Conservation (phyloP, 202 grass and related monocot genomes). For the Panicum virgatum region DNA sequence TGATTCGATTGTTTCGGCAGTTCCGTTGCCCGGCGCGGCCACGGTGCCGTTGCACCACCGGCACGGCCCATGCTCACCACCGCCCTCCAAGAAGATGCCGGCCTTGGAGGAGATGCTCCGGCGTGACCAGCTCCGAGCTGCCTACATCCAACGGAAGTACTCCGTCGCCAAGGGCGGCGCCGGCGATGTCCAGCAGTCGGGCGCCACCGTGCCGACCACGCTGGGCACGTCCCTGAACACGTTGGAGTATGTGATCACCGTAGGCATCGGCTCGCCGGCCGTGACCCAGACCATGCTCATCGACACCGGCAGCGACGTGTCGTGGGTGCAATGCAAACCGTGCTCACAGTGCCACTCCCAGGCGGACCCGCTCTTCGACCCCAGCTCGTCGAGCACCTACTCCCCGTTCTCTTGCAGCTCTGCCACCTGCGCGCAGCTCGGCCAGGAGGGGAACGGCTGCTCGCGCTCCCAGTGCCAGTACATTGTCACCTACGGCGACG, state of each 20-base stretch:
- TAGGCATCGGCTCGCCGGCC: constrained; percentile 45
- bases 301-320: constrained; percentile 65
- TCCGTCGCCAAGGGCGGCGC: not conserved
- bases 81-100: constrained; percentile 20
- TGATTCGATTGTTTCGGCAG: constrained; percentile 1
- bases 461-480: constrained; percentile 37
- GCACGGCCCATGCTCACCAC: constrained; percentile 63
- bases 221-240: constrained; percentile 27
- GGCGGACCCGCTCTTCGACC: constrained; percentile 41
- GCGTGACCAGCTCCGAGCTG: constrained; percentile 53
- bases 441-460: constrained; percentile 6
- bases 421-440: constrained; percentile 9
- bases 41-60: constrained; percentile 56
- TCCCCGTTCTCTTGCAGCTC: constrained; percentile 35
- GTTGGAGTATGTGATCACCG: constrained; percentile 51
- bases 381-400: constrained; percentile 44
- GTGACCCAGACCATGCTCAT: constrained; percentile 40
- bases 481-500: constrained; percentile 37
- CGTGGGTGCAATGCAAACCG: constrained; percentile 62
- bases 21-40: constrained; percentile 16
- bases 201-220: constrained; percentile 32
- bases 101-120: constrained; percentile 46
- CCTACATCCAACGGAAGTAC: constrained; percentile 43
- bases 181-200: constrained; percentile 5
- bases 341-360: constrained; percentile 48